phyloP scores from a whole-genome alignment of 225 moss, liverwort and hornwort species.

The Marchantia polymorpha region DNA sequence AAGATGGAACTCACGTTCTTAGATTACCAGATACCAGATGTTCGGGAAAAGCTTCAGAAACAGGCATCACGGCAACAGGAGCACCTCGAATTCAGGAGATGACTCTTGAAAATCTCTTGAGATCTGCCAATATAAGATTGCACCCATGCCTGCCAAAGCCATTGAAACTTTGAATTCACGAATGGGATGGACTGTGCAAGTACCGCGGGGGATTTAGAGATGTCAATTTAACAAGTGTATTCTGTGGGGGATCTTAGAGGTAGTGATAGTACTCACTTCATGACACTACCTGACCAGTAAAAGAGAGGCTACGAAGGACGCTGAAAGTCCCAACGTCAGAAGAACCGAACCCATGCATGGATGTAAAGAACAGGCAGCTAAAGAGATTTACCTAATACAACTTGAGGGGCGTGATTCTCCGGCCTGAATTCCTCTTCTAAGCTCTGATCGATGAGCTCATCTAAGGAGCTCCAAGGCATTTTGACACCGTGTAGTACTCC shows the following conservation, averaged over 20 bases:
- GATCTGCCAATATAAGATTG: too few relatives aligned
- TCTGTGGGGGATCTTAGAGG: not conserved
- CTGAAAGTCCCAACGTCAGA: not conserved
- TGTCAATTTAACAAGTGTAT: too few relatives aligned
- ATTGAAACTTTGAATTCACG: too few relatives aligned
- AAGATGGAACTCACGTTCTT: too few relatives aligned
- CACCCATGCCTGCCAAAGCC: too few relatives aligned
- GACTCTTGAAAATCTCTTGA: too few relatives aligned
- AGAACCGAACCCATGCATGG: not conserved
- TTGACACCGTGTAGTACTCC: not conserved
- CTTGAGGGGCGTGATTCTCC: not conserved
- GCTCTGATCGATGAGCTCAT: conserved; percentile 11
- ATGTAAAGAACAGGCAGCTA: not conserved
- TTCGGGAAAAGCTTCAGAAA: too few relatives aligned
- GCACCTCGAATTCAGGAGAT: too few relatives aligned
- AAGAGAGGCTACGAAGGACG: not conserved
- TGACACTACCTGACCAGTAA: not conserved
- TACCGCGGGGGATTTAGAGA: too few relatives aligned
- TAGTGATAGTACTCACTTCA: not conserved
- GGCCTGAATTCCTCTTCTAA: not conserved
- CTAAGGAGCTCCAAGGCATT: conserved; percentile 2
- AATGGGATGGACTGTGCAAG: too few relatives aligned
- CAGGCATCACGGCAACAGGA: too few relatives aligned
- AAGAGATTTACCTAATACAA: not conserved
- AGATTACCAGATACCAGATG: too few relatives aligned